A percentile compares a stretch with the other conserved stretches of the same genome.
phyloP scores from a whole-genome alignment of 1,284 basidiomycete species.

The Apiotrichum siamense region DNA sequence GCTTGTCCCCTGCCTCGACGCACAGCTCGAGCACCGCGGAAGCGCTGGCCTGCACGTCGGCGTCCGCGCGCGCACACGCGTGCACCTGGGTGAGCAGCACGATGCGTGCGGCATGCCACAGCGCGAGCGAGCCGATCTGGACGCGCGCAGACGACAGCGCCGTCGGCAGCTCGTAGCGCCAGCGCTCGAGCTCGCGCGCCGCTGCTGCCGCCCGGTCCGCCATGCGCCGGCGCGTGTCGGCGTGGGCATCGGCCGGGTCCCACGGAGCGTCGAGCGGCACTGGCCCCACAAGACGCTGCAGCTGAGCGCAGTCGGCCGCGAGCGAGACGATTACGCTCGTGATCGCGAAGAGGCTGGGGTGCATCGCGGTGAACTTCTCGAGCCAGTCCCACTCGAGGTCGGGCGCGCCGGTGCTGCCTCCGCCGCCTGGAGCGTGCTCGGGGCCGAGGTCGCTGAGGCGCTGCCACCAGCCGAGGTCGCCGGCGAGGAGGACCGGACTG shows the following conservation, averaged over 20 bases:
- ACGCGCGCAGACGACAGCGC: conserved; percentile 9
- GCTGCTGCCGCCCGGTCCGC: not conserved
- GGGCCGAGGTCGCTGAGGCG: conserved; percentile 1
- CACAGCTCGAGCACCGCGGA: conserved; percentile 23
- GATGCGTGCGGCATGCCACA: conserved; percentile 30
- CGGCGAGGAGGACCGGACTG: conserved; percentile 8
- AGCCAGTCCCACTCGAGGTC: conserved; percentile 2
- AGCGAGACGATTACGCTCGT: not conserved
- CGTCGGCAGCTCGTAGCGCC: conserved; percentile 1
- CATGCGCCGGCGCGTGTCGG: not conserved
- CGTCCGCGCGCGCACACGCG: conserved; percentile 7
- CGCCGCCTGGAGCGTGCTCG: not conserved
- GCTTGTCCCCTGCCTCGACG: conserved; percentile 26
- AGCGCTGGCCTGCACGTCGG: conserved; percentile 22
- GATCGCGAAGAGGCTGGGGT: not conserved
- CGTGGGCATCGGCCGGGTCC: not conserved
- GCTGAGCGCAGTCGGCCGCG: not conserved
- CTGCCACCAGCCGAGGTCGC: conserved; percentile 20
- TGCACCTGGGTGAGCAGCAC: conserved; percentile 21
- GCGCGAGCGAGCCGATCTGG: conserved; percentile 22
- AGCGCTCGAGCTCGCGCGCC: not conserved
- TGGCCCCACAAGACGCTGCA: not conserved
- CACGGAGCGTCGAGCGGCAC: not conserved
- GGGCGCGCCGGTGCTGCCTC: not conserved
- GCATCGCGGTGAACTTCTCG: not conserved